Evolutionary conservation across 1,284 basidiomycete species (phyloP).

Genomic region (Ustilago cynodontis): DNA sequence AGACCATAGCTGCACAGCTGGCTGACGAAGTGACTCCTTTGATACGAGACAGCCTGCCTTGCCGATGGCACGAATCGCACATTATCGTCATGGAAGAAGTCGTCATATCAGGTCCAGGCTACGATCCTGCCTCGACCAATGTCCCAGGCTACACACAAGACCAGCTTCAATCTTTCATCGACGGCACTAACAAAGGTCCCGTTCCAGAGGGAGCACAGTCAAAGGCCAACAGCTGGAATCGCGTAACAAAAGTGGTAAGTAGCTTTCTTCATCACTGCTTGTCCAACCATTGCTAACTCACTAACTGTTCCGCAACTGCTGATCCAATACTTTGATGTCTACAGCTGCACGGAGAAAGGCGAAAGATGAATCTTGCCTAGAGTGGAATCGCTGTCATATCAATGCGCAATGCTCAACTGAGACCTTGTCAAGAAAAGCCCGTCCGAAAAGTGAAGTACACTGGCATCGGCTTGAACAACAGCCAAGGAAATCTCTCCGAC

Average conservation of each 20-base stretch:
- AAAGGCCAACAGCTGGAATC: constrained; percentile 62
- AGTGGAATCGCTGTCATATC: neutral
- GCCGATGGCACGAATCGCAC: constrained; percentile 66
- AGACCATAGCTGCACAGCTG: neutral
- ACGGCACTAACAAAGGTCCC: constrained; percentile 36
- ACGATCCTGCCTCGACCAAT: constrained; percentile 59
- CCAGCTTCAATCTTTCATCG: constrained; percentile 53
- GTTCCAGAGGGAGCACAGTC: constrained; percentile 50
- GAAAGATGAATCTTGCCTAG: constrained; percentile 48
- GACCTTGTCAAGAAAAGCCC: neutral
- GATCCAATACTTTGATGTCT: no score
- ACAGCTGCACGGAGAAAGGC: constrained; percentile 61
- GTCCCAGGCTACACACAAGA: constrained; percentile 55
- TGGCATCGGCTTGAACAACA: no score
- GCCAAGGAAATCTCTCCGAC: neutral
- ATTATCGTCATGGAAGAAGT: constrained; percentile 70
- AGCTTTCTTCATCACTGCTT: neutral
- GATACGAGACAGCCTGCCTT: constrained; percentile 54
- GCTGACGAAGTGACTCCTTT: neutral
- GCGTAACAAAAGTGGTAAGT: constrained; percentile 66
- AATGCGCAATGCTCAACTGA: no score
- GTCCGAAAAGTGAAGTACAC: no score
- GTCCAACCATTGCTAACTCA: neutral
- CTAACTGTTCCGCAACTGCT: neutral
- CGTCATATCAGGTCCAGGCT: constrained; percentile 60